Base-by-base conservation (phyloP, 2,329 filamentous ascomycete genomes). In the Fusarium multiceps region DNA sequence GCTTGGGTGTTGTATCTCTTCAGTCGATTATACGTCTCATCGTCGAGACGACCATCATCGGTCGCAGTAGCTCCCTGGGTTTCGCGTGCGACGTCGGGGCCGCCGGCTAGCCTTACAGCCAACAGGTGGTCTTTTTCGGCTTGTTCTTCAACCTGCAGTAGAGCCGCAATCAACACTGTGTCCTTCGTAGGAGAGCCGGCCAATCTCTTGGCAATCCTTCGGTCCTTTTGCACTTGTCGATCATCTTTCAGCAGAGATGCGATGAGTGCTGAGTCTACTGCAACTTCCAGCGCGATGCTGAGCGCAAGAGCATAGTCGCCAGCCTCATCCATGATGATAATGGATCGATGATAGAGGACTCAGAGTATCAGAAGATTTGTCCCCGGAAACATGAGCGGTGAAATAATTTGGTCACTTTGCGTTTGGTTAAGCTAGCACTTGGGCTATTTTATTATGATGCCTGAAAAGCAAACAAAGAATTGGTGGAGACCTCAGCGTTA, bases 331-430 rank as follows among this genome's bases (percentile, higher is more conserved):
- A 37, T 37, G 16, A 18, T 18, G 16, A 18, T 11, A 4, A 10
- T 34, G 16, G 4, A 2, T 34, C 9, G 32, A 37, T 11, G 16
- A 37, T 37, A 6, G 32, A 11, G 32, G 32, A 3, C 16, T 18
- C 16, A 6, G 4, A 10, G 32, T 6, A 34, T 18, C 5, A 34
- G 32, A 34, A 11, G 32, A 18, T 4, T 37, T 11, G 16, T 2
- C 16, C 1, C 32, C 32, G 1, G 3, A n/a, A n/a, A 11, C 3
- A 11, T 2, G 6, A n/a, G 32, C 2, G 16, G 4, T 11, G 16
- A 11, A n/a, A 37, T n/a, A 11, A n/a, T n/a, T 6, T 11, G 32
- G 3, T 4, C 9, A n/a, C 32, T 11, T 34, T 6, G 6, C 1
- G 16, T 18, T 1, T 10, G 32, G 5, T 11, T 18, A 2, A 4